Evolutionary conservation across 1,284 basidiomycete genomes (phyloP).

Genomic region (Anthracocystis setariae): DNA sequence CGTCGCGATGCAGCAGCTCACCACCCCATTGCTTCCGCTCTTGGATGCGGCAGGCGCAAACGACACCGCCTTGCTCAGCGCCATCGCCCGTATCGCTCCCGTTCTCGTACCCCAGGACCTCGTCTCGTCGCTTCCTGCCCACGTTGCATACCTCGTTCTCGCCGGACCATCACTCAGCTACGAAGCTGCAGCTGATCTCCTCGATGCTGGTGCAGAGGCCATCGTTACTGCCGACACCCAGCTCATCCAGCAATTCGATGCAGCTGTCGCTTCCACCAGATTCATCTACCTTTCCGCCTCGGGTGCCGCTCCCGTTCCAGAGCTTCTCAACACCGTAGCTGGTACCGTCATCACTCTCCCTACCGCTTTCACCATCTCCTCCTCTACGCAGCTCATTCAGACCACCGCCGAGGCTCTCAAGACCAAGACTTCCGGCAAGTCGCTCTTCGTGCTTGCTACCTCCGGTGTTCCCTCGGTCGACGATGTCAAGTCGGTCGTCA

Average conservation of each 20-base stretch:
- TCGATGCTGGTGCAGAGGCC: constrained; percentile 60
- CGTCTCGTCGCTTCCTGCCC: constrained; percentile 20
- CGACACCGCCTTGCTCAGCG: constrained; percentile 25
- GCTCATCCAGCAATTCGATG: constrained; percentile 45
- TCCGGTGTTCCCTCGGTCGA: constrained; percentile 32
- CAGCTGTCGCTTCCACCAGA: constrained; percentile 40
- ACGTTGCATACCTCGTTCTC: constrained; percentile 48
- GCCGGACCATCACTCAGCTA: constrained; percentile 37
- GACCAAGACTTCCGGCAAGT: constrained; percentile 55
- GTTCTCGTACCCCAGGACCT: constrained; percentile 48
- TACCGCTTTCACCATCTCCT: constrained; percentile 33
- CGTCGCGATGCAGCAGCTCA: constrained; percentile 57
- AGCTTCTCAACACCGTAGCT: constrained; percentile 46
- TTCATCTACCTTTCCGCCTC: constrained; percentile 54
- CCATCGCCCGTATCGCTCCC: constrained; percentile 46
- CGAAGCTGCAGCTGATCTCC: constrained; percentile 52
- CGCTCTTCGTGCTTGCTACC: constrained; percentile 55
- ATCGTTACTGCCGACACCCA: constrained; percentile 47
- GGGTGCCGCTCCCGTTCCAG: constrained; percentile 36
- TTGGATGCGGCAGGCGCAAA: constrained; percentile 42
- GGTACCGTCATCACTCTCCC: constrained; percentile 53
- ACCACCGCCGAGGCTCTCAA: constrained; percentile 44
- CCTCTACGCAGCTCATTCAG: constrained; percentile 41
- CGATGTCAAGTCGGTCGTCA: constrained; percentile 42
- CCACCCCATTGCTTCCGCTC: constrained; percentile 52